Percentiles rank a stretch among this genome's conserved stretches.
Evolutionary conservation across 164 flowering plant genomes (phyloP).

Genomic region (Warburgia ugandensis): DNA sequence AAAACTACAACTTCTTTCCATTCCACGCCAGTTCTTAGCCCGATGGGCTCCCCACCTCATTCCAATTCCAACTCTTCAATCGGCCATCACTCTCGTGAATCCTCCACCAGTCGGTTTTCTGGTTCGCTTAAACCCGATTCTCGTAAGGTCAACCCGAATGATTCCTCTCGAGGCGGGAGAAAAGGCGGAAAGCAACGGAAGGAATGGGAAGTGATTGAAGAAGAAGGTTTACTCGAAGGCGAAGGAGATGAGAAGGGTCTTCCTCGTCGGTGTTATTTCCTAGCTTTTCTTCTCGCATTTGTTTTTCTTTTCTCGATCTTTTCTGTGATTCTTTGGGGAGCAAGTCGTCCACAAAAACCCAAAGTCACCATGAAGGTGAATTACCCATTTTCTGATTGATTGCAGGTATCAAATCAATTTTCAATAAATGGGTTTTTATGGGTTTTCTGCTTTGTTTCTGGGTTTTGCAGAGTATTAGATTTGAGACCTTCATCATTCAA

Average conservation of each 20-base stretch:
- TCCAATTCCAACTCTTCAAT: constrained; percentile 77
- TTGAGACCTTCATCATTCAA: constrained; percentile 58
- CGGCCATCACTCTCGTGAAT: constrained; percentile 87
- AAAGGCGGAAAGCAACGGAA: constrained; percentile 63
- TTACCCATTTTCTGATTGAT: too few species aligned
- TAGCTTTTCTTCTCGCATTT: constrained; percentile 59
- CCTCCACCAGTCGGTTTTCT: constrained; percentile 70
- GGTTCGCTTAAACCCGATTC: constrained; percentile 73
- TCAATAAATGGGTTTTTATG: too few species aligned
- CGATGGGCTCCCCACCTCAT: constrained; percentile 77
- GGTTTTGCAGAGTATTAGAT: constrained; percentile 50
- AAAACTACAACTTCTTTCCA: constrained; percentile 75
- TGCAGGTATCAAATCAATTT: too few species aligned
- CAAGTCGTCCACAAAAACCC: constrained; percentile 71
- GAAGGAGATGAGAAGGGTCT: constrained; percentile 27
- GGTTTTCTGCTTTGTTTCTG: too few species aligned
- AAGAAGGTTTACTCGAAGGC: constrained; percentile 71
- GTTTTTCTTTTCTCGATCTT: constrained; percentile 59
- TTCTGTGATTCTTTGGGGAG: constrained; percentile 66
- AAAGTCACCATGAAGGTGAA: constrained; percentile 53
- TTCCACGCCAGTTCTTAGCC: constrained; percentile 76
- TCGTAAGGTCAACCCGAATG: too few species aligned
- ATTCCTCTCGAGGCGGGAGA: constrained; percentile 25
- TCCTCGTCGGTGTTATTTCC: constrained; percentile 64
- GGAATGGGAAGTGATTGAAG: constrained; percentile 60